Conservation (phyloP, 2,329 filamentous ascomycete genomes). For the Pseudogymnoascus verrucosus region DNA sequence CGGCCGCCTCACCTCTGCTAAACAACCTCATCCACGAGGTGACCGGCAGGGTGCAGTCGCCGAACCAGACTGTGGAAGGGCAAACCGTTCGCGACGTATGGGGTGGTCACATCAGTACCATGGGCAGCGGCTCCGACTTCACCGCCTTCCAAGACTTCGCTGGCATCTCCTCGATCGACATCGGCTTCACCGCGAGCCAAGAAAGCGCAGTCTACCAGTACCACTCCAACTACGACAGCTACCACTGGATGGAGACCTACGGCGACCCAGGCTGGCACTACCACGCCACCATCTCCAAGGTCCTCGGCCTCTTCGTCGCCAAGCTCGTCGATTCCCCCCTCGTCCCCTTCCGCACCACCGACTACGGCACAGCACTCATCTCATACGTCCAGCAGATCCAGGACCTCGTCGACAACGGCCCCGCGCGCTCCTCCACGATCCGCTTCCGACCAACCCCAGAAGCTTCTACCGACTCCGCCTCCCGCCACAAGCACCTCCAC, state of each 20-base stretch:
- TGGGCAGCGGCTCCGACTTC: conserved; percentile 61
- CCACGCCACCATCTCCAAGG: conserved; percentile 49
- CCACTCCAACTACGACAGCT: conserved; percentile 78
- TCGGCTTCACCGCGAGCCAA: conserved; percentile 40
- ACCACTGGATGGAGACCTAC: conserved; percentile 73
- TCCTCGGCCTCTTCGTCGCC: conserved; percentile 43
- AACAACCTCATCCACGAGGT: conserved; percentile 54
- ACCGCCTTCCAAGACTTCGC: conserved; percentile 57
- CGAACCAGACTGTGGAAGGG: conserved; percentile 31
- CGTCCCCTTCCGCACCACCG: conserved; percentile 43
- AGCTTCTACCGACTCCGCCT: background rate
- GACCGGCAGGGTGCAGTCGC: conserved; percentile 39
- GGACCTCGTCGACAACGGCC: conserved; percentile 21
- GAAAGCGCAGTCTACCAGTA: conserved; percentile 59
- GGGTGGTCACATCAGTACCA: conserved; percentile 45
- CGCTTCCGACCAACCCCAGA: background rate
- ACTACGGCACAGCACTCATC: conserved; percentile 30
- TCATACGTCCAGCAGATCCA: conserved; percentile 25
- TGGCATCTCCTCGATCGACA: conserved; percentile 44
- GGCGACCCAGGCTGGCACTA: conserved; percentile 61
- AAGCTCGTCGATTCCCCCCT: conserved; percentile 42
- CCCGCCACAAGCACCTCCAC: conserved; percentile 18
- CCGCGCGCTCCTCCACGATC: conserved; percentile 10
- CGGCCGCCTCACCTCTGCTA: conserved; percentile 53
- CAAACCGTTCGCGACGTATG: conserved; percentile 37